Conservation (phyloP, 352 stramenopile species). For the Phytophthora sp. region DNA sequence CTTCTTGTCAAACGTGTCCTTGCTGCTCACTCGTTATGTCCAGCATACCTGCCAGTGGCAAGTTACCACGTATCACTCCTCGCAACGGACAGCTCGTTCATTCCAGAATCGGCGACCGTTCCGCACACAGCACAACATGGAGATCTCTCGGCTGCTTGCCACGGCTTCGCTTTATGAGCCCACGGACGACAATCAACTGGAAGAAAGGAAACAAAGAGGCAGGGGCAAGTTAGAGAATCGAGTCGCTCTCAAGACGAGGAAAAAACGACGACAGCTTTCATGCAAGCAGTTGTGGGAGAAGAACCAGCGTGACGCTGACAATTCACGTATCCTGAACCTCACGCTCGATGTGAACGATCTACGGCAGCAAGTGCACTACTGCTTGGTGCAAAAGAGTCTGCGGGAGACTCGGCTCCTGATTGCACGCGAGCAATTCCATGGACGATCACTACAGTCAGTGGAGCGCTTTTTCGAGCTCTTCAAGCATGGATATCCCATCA, state of each 20-base stretch:
- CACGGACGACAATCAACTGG: no score
- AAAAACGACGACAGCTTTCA: neutral
- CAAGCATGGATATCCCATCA: slow-evolving; percentile 16
- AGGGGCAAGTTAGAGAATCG: no score
- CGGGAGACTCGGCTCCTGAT: slow-evolving; percentile 29
- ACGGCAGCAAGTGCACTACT: slow-evolving; percentile 34
- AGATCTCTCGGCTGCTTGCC: neutral
- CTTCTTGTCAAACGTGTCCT: no score
- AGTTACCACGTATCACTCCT: no score
- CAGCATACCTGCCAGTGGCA: no score
- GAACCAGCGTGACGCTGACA: slow-evolving; percentile 14
- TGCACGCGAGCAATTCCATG: slow-evolving; percentile 35
- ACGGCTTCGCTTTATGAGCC: no score
- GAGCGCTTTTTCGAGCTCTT: slow-evolving; percentile 49
- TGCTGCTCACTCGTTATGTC: no score
- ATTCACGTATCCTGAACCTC: slow-evolving; percentile 25
- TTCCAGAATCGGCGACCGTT: neutral
- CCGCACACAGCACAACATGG: neutral
- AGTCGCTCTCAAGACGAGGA: neutral
- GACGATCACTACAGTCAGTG: slow-evolving; percentile 22
- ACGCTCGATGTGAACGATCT: slow-evolving; percentile 34
- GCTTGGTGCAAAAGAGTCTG: slow-evolving; percentile 24
- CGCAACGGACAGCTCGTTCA: neutral
- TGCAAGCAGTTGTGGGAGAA: neutral
- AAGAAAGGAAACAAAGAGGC: neutral